A percentile compares a stretch with the other conserved stretches of the same genome.
These are phyloP conservation scores for Salvia splendens DNA, from an alignment of 257 asterid genomes.

Conservation along the genomic window DNA sequence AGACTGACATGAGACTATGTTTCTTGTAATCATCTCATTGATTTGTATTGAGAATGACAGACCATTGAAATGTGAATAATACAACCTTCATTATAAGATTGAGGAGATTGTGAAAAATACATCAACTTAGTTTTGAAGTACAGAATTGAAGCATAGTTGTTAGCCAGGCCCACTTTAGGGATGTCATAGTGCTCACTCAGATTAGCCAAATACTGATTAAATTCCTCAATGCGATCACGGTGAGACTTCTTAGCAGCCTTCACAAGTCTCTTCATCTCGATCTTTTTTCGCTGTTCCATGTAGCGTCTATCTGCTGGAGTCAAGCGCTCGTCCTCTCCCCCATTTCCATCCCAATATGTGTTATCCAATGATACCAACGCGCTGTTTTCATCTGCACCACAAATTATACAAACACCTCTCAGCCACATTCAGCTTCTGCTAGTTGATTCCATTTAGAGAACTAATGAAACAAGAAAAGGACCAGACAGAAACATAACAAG, in stretches of 20 bases:
- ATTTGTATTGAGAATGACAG: background rate
- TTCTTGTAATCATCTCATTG: background rate
- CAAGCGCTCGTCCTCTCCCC: slow-evolving; percentile 35
- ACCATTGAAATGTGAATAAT: background rate
- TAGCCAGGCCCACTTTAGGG: slow-evolving; percentile 64
- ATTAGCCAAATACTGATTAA: slow-evolving; percentile 54
- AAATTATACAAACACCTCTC: background rate
- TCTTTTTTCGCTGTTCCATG: slow-evolving; percentile 43
- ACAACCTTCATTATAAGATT: background rate
- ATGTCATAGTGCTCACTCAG: slow-evolving; percentile 58
- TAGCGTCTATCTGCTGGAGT: slow-evolving; percentile 57
- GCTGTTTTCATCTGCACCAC: slow-evolving; percentile 34
- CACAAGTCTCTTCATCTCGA: slow-evolving; percentile 45
- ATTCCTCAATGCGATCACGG: slow-evolving; percentile 52
- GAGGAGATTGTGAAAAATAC: background rate
- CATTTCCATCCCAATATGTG: slow-evolving; percentile 5
- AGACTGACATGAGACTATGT: slow-evolving; percentile 37
- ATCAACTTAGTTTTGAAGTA: background rate
- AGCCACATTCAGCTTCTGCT: too few species aligned
- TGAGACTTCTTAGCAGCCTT: slow-evolving; percentile 53
- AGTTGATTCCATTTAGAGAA: background rate
- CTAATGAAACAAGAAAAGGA: background rate
- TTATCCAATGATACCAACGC: background rate
- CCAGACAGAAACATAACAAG: background rate
- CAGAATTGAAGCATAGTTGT: slow-evolving; percentile 13